Evolutionary conservation across 495 filamentous ascomycete species (phyloP).

Genomic region (Arthonia radiata): DNA sequence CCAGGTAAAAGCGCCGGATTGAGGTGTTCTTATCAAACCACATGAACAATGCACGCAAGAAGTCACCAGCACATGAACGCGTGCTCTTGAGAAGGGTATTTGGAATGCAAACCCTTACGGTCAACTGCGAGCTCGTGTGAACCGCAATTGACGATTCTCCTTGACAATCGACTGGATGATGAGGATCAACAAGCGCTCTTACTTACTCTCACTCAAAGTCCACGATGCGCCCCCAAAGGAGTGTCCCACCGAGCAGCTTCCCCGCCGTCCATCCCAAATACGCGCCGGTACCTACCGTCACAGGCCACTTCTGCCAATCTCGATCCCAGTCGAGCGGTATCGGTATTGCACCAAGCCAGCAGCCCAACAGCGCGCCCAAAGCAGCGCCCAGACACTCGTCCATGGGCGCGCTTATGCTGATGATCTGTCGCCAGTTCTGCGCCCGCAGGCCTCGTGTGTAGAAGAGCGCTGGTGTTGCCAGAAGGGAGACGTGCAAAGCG

Average conservation of each 20-base stretch:
- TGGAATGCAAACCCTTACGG: too few species aligned
- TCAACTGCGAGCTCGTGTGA: too few species aligned
- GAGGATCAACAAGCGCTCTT: too few species aligned
- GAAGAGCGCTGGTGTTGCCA: conserved; percentile 49
- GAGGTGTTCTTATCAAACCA: too few species aligned
- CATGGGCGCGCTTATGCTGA: conserved; percentile 25
- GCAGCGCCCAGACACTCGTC: conserved; percentile 47
- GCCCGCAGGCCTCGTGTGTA: conserved; percentile 66
- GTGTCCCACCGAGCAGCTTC: conserved; percentile 31
- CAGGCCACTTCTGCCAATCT: conserved; percentile 94
- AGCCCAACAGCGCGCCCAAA: conserved; percentile 34
- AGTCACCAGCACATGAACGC: too few species aligned
- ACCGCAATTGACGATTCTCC: too few species aligned
- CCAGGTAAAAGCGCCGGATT: too few species aligned
- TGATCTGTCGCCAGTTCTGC: conserved; percentile 46
- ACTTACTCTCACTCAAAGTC: too few species aligned
- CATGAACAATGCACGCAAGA: too few species aligned
- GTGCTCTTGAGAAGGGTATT: too few species aligned
- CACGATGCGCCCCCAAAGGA: too few species aligned
- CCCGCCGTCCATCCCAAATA: conserved; percentile 43
- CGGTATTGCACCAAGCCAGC: conserved; percentile 63
- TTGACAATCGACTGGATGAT: too few species aligned
- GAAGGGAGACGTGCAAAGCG: conserved; percentile 55
- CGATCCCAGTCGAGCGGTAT: conserved; percentile 92
- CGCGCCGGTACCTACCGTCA: conserved; percentile 56